Evolutionary conservation across 2,329 filamentous ascomycete species (phyloP).

Genomic region (Penicillium capsulatum): DNA sequence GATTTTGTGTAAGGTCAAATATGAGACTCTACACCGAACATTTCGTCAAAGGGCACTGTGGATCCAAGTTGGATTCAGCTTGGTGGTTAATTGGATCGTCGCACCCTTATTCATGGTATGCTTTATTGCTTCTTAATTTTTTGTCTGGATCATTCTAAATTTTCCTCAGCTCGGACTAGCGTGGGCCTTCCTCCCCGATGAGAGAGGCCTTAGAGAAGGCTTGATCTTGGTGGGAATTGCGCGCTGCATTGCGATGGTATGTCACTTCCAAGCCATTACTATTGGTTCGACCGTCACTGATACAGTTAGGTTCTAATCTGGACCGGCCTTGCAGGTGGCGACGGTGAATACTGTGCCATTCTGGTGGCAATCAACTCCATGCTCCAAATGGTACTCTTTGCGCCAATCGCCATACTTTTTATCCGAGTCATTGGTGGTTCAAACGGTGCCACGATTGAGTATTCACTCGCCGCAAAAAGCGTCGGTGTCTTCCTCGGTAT

Average conservation of each 20-base stretch:
- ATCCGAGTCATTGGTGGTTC: conserved; percentile 65
- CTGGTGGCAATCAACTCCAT: conserved; percentile 72
- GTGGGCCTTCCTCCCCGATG: conserved; percentile 55
- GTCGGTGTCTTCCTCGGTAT: conserved; percentile 84
- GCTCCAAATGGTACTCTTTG: conserved; percentile 69
- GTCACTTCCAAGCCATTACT: conserved; percentile 9
- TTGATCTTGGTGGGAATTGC: conserved; percentile 79
- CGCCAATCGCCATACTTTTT: conserved; percentile 65
- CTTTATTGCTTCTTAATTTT: no score
- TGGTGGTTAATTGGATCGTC: no score
- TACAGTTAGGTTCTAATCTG: conserved; percentile 66
- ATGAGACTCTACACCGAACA: no score
- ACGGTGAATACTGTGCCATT: conserved; percentile 77
- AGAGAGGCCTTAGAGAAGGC: conserved; percentile 54
- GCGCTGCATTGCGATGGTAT: conserved; percentile 82
- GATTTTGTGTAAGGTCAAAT: no score
- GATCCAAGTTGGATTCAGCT: no score
- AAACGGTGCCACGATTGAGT: conserved; percentile 49
- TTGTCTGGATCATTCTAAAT: no score
- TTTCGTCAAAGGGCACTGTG: no score
- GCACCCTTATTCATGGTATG: no score
- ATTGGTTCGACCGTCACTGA: conserved; percentile 10
- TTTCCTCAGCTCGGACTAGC: no score
- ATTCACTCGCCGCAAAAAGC: conserved; percentile 68
- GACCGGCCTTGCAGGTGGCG: conserved; percentile 72